phyloP scores from a whole-genome alignment of 2,329 filamentous ascomycete species.

The Lasiodiplodia citricola region DNA sequence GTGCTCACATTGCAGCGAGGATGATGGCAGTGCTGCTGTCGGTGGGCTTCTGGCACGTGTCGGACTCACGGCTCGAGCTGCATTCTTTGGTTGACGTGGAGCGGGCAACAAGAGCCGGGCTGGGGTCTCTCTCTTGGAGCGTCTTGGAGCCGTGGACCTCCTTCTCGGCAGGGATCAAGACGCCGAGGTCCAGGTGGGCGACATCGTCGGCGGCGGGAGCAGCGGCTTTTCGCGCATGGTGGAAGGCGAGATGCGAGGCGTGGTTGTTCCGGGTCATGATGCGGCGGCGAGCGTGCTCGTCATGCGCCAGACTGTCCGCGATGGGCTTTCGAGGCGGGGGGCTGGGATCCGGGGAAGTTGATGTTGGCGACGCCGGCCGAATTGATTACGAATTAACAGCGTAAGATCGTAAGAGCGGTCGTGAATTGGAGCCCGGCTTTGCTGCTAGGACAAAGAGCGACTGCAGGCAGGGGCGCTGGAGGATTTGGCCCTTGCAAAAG shows the following conservation, averaged over 20 bases:
- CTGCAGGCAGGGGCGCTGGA: not conserved
- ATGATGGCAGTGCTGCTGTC: constrained; percentile 40
- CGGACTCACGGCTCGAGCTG: constrained; percentile 30
- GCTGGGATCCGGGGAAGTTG: constrained; percentile 18
- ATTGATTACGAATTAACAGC: constrained; percentile 40
- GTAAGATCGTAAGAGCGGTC: constrained; percentile 40
- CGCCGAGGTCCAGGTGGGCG: constrained; percentile 27
- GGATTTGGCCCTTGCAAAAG: constrained; percentile 27
- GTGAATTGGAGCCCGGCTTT: constrained; percentile 9
- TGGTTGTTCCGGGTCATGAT: constrained; percentile 39
- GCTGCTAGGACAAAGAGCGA: constrained; percentile 4
- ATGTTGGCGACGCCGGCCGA: not conserved
- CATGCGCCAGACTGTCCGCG: constrained; percentile 18
- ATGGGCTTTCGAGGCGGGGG: constrained; percentile 21
- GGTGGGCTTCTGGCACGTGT: constrained; percentile 45
- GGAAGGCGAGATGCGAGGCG: constrained; percentile 37
- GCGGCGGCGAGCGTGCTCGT: constrained; percentile 27
- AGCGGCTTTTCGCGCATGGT: constrained; percentile 36
- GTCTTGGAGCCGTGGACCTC: constrained; percentile 7
- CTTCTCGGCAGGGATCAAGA: constrained; percentile 2
- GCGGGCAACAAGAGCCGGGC: constrained; percentile 14
- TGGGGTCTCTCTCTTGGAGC: constrained; percentile 6
- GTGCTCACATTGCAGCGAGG: constrained; percentile 41
- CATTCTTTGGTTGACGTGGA: constrained; percentile 8
- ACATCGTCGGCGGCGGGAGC: constrained; percentile 27